A percentile compares a stretch with the other conserved stretches of the same genome.
These are phyloP conservation scores for Fusarium illudens DNA, from an alignment of 2,329 filamentous ascomycete species.

Conservation along the genomic window DNA sequence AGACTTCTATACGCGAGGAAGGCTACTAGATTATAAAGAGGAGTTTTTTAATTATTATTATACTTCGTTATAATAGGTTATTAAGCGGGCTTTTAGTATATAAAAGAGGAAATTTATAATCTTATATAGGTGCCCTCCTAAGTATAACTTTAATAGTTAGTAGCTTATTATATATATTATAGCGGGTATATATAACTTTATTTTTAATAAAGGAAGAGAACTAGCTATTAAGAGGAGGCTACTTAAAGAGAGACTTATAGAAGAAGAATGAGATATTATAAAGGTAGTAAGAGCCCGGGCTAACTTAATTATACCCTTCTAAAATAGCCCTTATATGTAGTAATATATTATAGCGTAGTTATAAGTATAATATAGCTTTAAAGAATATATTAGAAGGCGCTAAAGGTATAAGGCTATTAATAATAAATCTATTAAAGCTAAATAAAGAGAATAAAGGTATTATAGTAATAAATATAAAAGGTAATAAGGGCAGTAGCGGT, in stretches of 20 bases:
- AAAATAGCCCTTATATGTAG: neutral
- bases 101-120: neutral
- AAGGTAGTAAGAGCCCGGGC: neutral
- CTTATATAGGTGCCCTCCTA: neutral
- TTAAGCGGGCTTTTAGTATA: neutral
- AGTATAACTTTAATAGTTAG: neutral
- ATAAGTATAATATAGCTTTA: neutral
- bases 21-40: neutral
- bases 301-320: neutral
- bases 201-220: neutral
- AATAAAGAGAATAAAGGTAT: neutral
- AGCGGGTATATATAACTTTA: neutral
- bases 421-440: neutral
- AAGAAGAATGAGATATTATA: neutral
- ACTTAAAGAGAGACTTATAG: neutral
- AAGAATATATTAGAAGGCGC: neutral
- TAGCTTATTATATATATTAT: neutral
- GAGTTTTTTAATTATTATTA: neutral
- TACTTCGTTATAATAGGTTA: neutral
- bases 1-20: neutral
- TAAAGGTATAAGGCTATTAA: neutral
- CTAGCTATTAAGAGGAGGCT: neutral
- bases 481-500: no score
- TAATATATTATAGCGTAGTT: neutral
- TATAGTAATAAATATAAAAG: no score